Percentiles rank a stretch among this genome's conserved stretches.
These are phyloP conservation scores for Effrenium voratum DNA, from an alignment of 73 alveolate genomes.

Conservation along the genomic window DNA sequence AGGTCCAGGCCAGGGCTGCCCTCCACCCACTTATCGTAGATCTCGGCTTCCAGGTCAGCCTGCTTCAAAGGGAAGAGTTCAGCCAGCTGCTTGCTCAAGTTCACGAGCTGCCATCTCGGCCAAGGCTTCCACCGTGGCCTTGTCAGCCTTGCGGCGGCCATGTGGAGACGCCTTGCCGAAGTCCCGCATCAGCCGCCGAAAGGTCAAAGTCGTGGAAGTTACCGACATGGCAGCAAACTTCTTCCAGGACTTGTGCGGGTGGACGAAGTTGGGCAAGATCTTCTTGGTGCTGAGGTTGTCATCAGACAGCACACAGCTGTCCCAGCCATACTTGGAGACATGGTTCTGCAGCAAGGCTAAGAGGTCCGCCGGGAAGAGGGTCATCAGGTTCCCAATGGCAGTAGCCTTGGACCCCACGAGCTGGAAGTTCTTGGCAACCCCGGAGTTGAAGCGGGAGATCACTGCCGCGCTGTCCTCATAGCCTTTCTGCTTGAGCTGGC, in stretches of 20 bases:
- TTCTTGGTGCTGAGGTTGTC: neutral
- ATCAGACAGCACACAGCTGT: neutral
- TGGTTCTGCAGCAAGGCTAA: neutral
- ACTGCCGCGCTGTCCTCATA: neutral
- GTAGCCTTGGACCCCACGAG: neutral
- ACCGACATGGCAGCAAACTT: neutral
- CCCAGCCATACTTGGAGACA: slow-evolving; percentile 54
- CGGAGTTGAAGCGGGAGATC: neutral
- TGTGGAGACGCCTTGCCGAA: neutral
- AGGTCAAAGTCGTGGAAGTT: neutral
- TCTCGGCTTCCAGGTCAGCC: neutral
- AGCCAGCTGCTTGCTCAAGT: slow-evolving; percentile 1
- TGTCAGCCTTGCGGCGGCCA: neutral
- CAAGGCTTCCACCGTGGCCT: neutral
- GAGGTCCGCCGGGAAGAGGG: neutral
- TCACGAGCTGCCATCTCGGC: neutral
- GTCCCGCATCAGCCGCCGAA: neutral
- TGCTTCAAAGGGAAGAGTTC: neutral
- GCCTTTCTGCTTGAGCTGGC: neutral
- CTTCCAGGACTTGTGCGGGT: slow-evolving; percentile 52
- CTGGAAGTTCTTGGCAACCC: neutral
- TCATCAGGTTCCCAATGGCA: neutral
- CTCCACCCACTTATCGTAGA: no score
- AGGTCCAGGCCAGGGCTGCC: no score
- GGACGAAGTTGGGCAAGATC: neutral